Conservation (phyloP, 176 grass and related monocot genomes). For the Zoysia japonica region DNA sequence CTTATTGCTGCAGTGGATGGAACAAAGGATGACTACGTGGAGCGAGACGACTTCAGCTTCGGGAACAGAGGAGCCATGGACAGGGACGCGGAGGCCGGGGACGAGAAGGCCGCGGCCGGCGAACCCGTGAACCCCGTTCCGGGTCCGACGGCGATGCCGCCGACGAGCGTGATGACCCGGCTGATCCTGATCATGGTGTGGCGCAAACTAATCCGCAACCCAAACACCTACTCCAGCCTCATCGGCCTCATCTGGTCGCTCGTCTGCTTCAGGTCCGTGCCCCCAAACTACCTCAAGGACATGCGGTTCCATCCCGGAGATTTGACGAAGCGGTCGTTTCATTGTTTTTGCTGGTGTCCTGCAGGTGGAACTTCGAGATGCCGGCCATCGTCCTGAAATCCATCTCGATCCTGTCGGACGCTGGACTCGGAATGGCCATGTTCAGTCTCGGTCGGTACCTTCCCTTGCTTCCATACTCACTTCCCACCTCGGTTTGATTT, state of each 20-base stretch:
- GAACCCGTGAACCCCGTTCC: slow-evolving; percentile 32
- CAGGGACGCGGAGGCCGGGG: slow-evolving; percentile 63
- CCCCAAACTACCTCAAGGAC: not conserved
- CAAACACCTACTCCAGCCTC: slow-evolving; percentile 98
- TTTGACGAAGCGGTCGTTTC: not conserved
- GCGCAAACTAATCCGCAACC: slow-evolving; percentile 99
- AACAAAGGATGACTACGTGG: slow-evolving; percentile 56
- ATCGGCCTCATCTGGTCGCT: slow-evolving; percentile 95
- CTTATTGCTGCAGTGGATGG: slow-evolving; percentile 58
- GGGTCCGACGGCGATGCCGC: slow-evolving; percentile 74
- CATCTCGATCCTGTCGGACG: slow-evolving; percentile 98
- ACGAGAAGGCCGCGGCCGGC: slow-evolving; percentile 51
- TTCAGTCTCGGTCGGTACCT: slow-evolving; percentile 86
- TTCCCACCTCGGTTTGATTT: not conserved
- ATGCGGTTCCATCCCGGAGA: not conserved
- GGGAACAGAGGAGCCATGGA: slow-evolving; percentile 61
- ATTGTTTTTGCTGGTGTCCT: slow-evolving; percentile 18
- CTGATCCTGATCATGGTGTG: slow-evolving; percentile 99
- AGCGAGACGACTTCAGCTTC: slow-evolving; percentile 94
- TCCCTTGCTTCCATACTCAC: not conserved
- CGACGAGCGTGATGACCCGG: slow-evolving; percentile 95
- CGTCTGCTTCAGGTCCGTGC: slow-evolving; percentile 88
- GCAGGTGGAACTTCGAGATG: slow-evolving; percentile 95
- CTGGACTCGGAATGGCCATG: slow-evolving; percentile 98
- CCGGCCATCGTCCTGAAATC: slow-evolving; percentile 82